Evolutionary conservation across 768 basidiomycete genomes (phyloP).

Genomic region (Naematelia aurantialba): DNA sequence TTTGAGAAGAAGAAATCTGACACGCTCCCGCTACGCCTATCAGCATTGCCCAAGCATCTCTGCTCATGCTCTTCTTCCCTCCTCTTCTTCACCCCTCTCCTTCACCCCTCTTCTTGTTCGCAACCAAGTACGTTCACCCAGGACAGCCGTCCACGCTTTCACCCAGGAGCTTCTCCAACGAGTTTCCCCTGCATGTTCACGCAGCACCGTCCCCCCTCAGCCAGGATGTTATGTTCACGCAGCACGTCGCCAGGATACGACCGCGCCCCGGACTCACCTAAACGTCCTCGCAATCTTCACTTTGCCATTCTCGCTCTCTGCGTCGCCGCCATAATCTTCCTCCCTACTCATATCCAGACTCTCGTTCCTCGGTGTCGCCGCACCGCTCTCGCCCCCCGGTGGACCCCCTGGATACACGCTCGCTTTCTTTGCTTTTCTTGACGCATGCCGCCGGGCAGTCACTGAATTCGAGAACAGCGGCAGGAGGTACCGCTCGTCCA

Average conservation of each 20-base stretch:
- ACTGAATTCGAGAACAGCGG: slow-evolving; percentile 64
- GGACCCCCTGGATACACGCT: slow-evolving; percentile 18
- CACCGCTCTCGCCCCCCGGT: slow-evolving; percentile 18
- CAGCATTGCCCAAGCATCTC: background rate
- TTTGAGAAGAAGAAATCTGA: slow-evolving; percentile 50
- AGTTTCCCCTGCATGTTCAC: no score
- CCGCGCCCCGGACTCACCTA: slow-evolving; percentile 45
- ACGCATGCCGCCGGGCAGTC: slow-evolving; percentile 43
- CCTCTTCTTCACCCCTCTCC: no score
- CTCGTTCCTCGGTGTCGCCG: slow-evolving; percentile 32
- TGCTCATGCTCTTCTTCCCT: background rate
- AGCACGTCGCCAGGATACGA: no score
- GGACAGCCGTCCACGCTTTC: no score
- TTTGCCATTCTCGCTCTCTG: slow-evolving; percentile 48
- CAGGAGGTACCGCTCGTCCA: slow-evolving; percentile 90
- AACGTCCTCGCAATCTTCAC: slow-evolving; percentile 45
- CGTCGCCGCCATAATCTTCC: slow-evolving; percentile 33
- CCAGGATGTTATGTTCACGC: no score
- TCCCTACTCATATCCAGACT: slow-evolving; percentile 28
- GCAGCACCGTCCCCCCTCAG: background rate
- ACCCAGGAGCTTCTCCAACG: no score
- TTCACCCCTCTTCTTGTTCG: no score
- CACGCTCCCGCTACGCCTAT: slow-evolving; percentile 41
- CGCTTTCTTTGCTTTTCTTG: slow-evolving; percentile 31
- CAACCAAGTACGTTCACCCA: no score